Conservation (phyloP, 495 filamentous ascomycete species). For the Penicillium parvum region DNA sequence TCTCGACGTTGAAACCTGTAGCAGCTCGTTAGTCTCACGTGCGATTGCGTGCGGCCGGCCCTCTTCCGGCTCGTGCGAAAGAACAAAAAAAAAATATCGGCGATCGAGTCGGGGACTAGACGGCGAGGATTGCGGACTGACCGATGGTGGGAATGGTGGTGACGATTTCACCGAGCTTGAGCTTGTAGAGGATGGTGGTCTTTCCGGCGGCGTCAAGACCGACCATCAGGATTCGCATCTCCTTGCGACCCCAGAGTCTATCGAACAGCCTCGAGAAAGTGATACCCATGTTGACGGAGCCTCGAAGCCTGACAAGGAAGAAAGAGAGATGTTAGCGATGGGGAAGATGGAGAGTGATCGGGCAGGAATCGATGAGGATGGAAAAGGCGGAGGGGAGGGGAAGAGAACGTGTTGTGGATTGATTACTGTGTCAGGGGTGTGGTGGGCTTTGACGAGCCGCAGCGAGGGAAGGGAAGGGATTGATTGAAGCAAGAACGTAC, state of each 20-base stretch:
- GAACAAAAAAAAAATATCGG: too few species aligned
- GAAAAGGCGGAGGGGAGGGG: conserved; percentile 15
- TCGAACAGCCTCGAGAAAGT: conserved; percentile 91
- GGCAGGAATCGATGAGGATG: conserved; percentile 13
- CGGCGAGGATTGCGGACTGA: conserved; percentile 50
- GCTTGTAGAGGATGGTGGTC: conserved; percentile 99
- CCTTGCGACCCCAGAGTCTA: conserved; percentile 96
- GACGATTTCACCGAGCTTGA: conserved; percentile 99
- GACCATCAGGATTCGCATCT: conserved; percentile 99
- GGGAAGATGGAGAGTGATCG: conserved; percentile 8
- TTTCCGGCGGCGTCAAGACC: conserved; percentile 99
- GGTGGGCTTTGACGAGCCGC: not conserved
- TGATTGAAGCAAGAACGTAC: conserved; percentile 13
- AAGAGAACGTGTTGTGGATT: conserved; percentile 32
- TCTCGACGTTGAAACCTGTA: conserved; percentile 99
- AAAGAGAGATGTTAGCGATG: conserved; percentile 22
- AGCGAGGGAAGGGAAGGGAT: conserved; percentile 8
- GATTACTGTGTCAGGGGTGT: conserved; percentile 20
- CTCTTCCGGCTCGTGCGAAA: not conserved
- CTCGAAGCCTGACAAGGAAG: conserved; percentile 22
- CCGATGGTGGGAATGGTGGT: conserved; percentile 99
- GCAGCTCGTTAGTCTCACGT: conserved; percentile 5
- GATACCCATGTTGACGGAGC: conserved; percentile 81
- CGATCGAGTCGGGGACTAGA: too few species aligned
- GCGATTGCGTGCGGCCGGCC: conserved; percentile 1